phyloP scores from a whole-genome alignment of 495 filamentous ascomycete genomes.

The Penicillium flavigenum region DNA sequence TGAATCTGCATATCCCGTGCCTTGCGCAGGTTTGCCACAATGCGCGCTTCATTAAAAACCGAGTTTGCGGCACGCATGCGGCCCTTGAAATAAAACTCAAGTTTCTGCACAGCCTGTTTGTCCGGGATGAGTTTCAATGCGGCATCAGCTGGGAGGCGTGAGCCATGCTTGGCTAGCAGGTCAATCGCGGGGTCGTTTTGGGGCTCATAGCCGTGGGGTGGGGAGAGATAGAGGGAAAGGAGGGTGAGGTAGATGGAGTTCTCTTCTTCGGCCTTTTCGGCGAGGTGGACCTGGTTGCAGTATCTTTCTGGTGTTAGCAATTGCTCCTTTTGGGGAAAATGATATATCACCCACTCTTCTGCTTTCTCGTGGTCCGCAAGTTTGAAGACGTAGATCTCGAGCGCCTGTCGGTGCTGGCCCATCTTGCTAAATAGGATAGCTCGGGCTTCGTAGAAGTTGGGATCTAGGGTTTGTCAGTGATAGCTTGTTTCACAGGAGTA shows the following conservation, averaged over 20 bases:
- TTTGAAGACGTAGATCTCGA: conserved; percentile 96
- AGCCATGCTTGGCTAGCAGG: conserved; percentile 88
- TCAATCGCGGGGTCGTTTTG: conserved; percentile 78
- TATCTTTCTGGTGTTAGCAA: conserved; percentile 59
- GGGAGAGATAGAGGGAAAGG: conserved; percentile 84
- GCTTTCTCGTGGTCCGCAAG: conserved; percentile 83
- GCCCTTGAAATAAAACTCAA: conserved; percentile 89
- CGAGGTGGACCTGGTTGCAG: conserved; percentile 78
- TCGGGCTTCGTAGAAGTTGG: conserved; percentile 83
- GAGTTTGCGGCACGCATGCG: conserved; percentile 86
- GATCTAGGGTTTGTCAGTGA: conserved; percentile 52
- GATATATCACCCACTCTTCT: conserved; percentile 65
- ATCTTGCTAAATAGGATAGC: conserved; percentile 94
- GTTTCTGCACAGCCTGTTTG: conserved; percentile 68
- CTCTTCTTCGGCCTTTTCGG: conserved; percentile 56
- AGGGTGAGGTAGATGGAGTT: conserved; percentile 87
- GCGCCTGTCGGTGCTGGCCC: conserved; percentile 88
- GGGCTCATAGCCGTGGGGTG: conserved; percentile 69
- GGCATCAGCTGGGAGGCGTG: conserved; percentile 80
- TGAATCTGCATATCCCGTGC: conserved; percentile 72
- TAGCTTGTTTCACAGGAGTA: neutral
- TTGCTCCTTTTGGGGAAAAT: neutral
- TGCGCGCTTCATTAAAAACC: conserved; percentile 69
- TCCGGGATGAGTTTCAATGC: conserved; percentile 85
- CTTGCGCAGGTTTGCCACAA: conserved; percentile 72